Evolutionary conservation across 495 filamentous ascomycete genomes (phyloP).

Genomic region (Penicillium steckii): DNA sequence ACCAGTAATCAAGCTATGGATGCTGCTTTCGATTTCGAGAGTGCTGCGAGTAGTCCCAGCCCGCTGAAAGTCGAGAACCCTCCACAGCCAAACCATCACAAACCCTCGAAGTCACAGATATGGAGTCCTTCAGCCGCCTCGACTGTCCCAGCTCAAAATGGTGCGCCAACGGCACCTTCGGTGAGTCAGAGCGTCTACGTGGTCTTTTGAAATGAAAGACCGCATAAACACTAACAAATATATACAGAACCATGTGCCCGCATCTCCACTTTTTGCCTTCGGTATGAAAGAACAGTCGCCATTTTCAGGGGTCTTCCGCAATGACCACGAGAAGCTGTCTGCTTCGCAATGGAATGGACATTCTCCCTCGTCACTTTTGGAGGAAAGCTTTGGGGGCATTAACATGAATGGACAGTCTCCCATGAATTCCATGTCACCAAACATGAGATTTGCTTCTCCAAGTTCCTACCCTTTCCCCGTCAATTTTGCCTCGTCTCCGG

Average conservation of each 20-base stretch:
- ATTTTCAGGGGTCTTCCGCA: conserved; percentile 34
- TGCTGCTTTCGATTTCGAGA: conserved; percentile 67
- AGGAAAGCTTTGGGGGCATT: conserved; percentile 46
- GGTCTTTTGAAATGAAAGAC: neutral
- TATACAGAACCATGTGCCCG: conserved; percentile 18
- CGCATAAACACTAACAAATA: conserved; percentile 12
- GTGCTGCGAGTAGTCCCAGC: conserved; percentile 65
- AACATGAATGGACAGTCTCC: conserved; percentile 44
- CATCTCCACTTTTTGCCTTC: conserved; percentile 32
- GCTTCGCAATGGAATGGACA: conserved; percentile 47
- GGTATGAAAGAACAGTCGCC: conserved; percentile 51
- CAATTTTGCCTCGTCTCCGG: conserved; percentile 36
- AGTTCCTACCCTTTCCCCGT: conserved; percentile 33
- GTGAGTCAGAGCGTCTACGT: conserved; percentile 25
- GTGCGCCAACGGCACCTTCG: conserved; percentile 23
- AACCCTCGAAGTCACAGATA: conserved; percentile 25
- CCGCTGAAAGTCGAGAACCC: conserved; percentile 40
- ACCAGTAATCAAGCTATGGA: conserved; percentile 63
- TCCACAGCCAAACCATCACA: conserved; percentile 22
- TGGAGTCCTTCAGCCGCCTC: conserved; percentile 25
- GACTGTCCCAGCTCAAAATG: conserved; percentile 8
- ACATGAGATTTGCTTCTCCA: conserved; percentile 33
- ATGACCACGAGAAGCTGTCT: conserved; percentile 46
- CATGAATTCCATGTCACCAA: conserved; percentile 30
- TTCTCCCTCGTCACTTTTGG: conserved; percentile 53